These are phyloP conservation scores for Phytophthora lateralis DNA, from an alignment of 352 stramenopile genomes.

Conservation along the genomic window DNA sequence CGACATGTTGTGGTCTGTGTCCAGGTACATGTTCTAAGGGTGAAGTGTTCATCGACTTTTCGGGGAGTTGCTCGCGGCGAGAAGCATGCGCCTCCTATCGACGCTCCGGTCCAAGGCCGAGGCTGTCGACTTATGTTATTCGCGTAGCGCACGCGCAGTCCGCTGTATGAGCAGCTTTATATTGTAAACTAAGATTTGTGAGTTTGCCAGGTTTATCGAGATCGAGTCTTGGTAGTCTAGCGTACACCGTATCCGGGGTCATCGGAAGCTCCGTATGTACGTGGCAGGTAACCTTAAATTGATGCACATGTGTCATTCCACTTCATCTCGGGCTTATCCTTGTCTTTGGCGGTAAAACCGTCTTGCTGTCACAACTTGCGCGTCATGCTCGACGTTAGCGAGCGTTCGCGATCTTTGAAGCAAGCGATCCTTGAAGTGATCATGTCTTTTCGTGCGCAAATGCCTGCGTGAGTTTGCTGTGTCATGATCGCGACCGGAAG, in stretches of 20 bases:
- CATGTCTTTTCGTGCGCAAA: background rate
- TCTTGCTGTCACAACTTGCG: slow-evolving; percentile 8
- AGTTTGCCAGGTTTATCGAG: slow-evolving; percentile 24
- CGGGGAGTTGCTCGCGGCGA: slow-evolving; percentile 18
- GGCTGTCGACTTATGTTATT: slow-evolving; percentile 33
- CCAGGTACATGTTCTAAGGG: slow-evolving; percentile 59
- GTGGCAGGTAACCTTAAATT: slow-evolving; percentile 23
- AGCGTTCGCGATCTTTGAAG: background rate
- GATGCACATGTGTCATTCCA: slow-evolving; percentile 24
- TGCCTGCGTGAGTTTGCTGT: background rate
- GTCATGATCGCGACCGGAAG: background rate
- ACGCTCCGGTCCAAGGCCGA: slow-evolving; percentile 9
- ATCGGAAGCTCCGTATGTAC: slow-evolving; percentile 28
- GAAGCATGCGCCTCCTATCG: slow-evolving; percentile 21
- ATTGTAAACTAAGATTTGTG: slow-evolving; percentile 37
- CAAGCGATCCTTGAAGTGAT: slow-evolving; percentile 3
- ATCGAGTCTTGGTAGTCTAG: slow-evolving; percentile 16
- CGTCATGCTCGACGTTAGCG: slow-evolving; percentile 1
- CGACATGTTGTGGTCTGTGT: slow-evolving; percentile 62
- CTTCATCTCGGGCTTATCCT: background rate
- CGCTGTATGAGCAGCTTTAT: slow-evolving; percentile 26
- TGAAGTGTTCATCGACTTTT: slow-evolving; percentile 7
- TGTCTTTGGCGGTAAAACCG: slow-evolving; percentile 11
- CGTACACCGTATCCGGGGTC: slow-evolving; percentile 16
- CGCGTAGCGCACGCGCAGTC: slow-evolving; percentile 25